Evolutionary conservation across 495 filamentous ascomycete species (phyloP).

Genomic region (Cudoniella acicularis): DNA sequence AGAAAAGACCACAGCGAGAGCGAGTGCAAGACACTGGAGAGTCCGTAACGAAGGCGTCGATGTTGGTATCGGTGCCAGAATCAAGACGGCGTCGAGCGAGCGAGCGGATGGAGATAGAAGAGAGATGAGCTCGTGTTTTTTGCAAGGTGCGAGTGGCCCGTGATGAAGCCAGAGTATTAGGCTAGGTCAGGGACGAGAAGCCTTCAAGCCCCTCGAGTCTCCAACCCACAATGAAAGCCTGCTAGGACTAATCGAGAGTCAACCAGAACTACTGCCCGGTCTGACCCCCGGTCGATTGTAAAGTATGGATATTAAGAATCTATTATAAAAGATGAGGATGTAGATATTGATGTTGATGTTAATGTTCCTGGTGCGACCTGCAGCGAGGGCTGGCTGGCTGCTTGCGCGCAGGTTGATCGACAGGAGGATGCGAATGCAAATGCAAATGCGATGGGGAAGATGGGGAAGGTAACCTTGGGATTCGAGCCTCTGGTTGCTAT

Average conservation of each 20-base stretch:
- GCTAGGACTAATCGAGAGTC: background rate
- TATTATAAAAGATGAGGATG: background rate
- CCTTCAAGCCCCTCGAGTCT: too few relatives aligned
- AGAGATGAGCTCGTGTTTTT: conserved; percentile 12
- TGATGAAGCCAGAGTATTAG: background rate
- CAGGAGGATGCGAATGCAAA: too few relatives aligned
- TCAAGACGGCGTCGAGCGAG: background rate
- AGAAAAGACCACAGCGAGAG: conserved; percentile 5
- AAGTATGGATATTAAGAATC: too few relatives aligned
- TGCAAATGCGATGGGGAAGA: too few relatives aligned
- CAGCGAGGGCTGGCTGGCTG: too few relatives aligned
- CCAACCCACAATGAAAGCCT: background rate
- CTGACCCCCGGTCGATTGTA: too few relatives aligned
- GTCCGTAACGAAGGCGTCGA: background rate
- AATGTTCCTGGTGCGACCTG: too few relatives aligned
- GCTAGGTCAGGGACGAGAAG: background rate
- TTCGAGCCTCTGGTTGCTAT: too few relatives aligned
- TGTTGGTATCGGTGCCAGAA: background rate
- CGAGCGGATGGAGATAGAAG: background rate
- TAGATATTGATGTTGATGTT: too few relatives aligned
- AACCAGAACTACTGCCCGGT: background rate
- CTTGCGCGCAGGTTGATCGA: too few relatives aligned
- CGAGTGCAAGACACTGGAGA: background rate
- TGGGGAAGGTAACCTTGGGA: too few relatives aligned
- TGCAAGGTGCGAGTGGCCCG: background rate